Percentiles rank a stretch among this genome's conserved stretches.
These are phyloP conservation scores for Quercus tomentella DNA, from an alignment of 331 rosid species.

Conservation along the genomic window DNA sequence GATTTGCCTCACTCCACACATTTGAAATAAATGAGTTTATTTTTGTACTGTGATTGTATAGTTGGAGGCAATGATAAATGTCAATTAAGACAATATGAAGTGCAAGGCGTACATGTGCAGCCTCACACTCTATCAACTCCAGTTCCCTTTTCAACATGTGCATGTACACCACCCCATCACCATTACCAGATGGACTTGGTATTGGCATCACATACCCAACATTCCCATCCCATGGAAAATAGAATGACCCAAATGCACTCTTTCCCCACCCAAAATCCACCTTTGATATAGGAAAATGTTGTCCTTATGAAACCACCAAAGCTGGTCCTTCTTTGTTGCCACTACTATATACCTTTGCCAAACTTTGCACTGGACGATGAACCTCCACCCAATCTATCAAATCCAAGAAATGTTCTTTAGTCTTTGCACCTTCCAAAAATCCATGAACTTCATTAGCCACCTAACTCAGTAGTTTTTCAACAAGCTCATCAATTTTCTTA, in stretches of 20 bases:
- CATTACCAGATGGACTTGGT: conserved; percentile 53
- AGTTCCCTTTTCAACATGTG: conserved; percentile 34
- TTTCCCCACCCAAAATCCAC: conserved; percentile 68
- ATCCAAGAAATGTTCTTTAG: conserved; percentile 51
- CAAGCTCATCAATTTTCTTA: conserved; percentile 28
- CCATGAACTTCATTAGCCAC: conserved; percentile 42
- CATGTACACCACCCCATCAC: conserved; percentile 79
- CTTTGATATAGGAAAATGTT: conserved; percentile 34
- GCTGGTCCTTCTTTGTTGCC: conserved; percentile 36
- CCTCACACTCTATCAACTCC: conserved; percentile 47
- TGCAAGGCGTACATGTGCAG: conserved; percentile 44
- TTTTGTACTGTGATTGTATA: too few relatives aligned
- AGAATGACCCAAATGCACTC: conserved; percentile 51
- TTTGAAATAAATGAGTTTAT: too few relatives aligned
- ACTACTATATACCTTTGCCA: conserved; percentile 33
- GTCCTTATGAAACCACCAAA: conserved; percentile 61
- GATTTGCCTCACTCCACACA: too few relatives aligned
- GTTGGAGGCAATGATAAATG: too few relatives aligned
- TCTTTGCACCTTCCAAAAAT: conserved; percentile 25
- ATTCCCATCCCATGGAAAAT: conserved; percentile 72
- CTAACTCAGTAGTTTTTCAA: conserved; percentile 35
- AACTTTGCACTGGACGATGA: background rate
- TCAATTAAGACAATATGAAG: conserved; percentile 31
- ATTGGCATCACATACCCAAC: conserved; percentile 73
- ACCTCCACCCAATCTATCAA: conserved; percentile 69